These are phyloP conservation scores for Linum trigynum DNA, from an alignment of 345 rosid species.

Conservation along the genomic window DNA sequence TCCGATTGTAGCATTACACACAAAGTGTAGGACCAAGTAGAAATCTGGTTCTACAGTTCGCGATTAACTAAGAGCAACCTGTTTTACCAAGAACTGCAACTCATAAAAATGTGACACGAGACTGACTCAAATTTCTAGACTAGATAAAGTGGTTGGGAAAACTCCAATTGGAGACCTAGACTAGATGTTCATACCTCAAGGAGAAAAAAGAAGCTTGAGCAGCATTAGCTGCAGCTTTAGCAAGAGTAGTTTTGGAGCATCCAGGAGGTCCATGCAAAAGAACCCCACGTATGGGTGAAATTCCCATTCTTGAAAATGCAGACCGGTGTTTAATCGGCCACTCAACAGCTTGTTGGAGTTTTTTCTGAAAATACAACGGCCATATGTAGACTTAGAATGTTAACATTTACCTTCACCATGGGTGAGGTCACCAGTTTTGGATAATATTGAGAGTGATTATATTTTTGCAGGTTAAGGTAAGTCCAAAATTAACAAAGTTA, in stretches of 20 bases:
- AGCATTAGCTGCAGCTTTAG: slow-evolving; percentile 91
- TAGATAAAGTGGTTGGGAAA: background rate
- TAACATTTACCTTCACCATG: background rate
- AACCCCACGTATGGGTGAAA: slow-evolving; percentile 75
- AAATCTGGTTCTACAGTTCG: background rate
- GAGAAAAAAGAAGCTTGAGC: slow-evolving; percentile 90
- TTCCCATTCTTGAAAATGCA: slow-evolving; percentile 61
- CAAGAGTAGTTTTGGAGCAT: slow-evolving; percentile 94
- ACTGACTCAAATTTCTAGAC: background rate
- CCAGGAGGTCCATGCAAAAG: slow-evolving; percentile 98
- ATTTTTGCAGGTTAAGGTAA: too few relatives aligned
- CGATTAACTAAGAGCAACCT: background rate
- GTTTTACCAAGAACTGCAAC: background rate
- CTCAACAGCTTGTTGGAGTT: slow-evolving; percentile 82
- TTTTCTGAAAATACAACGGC: slow-evolving; percentile 41
- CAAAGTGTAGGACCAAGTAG: background rate
- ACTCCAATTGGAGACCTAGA: background rate
- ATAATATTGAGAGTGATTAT: too few relatives aligned
- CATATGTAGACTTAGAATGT: background rate
- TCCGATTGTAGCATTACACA: background rate
- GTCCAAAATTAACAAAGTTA: background rate
- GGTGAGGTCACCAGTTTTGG: background rate
- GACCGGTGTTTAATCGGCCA: slow-evolving; percentile 87
- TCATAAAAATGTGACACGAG: too few relatives aligned
- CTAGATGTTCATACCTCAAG: slow-evolving; percentile 42